These are phyloP conservation scores for Lactifluus pinguis DNA, from an alignment of 768 basidiomycete genomes.

Conservation along the genomic window DNA sequence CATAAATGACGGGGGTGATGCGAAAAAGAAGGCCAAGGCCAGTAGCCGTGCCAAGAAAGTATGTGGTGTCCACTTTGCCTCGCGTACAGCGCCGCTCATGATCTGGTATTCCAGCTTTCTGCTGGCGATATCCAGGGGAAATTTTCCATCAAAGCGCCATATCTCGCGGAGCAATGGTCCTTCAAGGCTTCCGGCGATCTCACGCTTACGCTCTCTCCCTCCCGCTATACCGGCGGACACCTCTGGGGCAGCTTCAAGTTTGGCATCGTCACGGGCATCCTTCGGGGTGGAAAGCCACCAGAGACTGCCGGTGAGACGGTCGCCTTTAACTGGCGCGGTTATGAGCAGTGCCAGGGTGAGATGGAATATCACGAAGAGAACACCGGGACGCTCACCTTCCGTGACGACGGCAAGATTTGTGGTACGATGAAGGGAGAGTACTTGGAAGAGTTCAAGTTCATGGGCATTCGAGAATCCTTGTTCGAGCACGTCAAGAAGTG, in stretches of 20 bases:
- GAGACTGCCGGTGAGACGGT: background rate
- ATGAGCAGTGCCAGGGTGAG: background rate
- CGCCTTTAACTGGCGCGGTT: background rate
- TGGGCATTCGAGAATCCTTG: background rate
- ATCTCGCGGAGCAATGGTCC: background rate
- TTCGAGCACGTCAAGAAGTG: background rate
- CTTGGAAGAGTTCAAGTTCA: background rate
- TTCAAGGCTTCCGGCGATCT: background rate
- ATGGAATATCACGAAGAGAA: background rate
- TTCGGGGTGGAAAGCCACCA: background rate
- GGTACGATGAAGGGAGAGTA: background rate
- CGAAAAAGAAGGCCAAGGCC: too few relatives aligned
- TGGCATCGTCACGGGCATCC: background rate
- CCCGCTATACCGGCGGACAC: background rate
- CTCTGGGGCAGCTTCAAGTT: background rate
- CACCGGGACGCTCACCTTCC: background rate
- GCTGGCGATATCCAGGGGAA: background rate
- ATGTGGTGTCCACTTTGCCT: too few relatives aligned
- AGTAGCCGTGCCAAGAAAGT: too few relatives aligned
- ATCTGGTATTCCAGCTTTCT: background rate
- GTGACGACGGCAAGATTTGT: background rate
- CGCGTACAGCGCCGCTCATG: background rate
- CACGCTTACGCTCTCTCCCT: background rate
- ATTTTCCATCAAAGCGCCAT: background rate
- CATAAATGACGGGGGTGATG: too few relatives aligned